Evolutionary conservation across 83 land plant species (phyloP).

Genomic region (Diphasiastrum complanatum): DNA sequence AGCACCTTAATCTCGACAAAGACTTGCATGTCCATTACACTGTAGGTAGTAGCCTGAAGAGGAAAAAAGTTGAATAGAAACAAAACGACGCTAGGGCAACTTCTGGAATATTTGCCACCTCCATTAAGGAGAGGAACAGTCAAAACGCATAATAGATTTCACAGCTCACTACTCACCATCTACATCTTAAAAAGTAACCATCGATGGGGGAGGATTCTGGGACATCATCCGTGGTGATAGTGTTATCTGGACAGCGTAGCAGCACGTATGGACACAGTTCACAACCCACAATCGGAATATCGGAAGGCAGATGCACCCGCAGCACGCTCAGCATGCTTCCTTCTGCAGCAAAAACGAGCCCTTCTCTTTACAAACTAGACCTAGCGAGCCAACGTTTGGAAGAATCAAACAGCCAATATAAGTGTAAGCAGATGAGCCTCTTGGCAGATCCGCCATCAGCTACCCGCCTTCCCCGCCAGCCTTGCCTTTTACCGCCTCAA

Average conservation of each 20-base stretch:
- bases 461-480: constrained; percentile 43
- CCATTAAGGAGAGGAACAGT: not conserved
- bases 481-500: no score
- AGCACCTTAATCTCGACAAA: no score
- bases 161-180: constrained; percentile 48
- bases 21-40: no score
- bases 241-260: constrained; percentile 53
- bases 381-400: not conserved
- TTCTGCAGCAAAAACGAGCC: constrained; percentile 15
- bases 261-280: constrained; percentile 90
- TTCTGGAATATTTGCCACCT: no score
- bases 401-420: not conserved
- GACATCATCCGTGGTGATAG: constrained; percentile 56
- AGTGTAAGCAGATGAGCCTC: constrained; percentile 20
- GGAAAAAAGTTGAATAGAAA: not conserved
- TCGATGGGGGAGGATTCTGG: constrained; percentile 65
- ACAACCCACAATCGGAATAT: constrained; percentile 94
- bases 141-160: not conserved
- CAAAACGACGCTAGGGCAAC: no score
- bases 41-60: no score
- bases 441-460: constrained; percentile 79
- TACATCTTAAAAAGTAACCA: constrained; percentile 64
- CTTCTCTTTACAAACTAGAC: constrained; percentile 11
- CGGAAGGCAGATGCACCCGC: constrained; percentile 92
- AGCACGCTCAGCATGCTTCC: constrained; percentile 96